Percentiles rank a stretch among this genome's conserved stretches.
These are phyloP conservation scores for Cyclotella atomus DNA, from an alignment of 108 stramenopile genomes.

Conservation along the genomic window DNA sequence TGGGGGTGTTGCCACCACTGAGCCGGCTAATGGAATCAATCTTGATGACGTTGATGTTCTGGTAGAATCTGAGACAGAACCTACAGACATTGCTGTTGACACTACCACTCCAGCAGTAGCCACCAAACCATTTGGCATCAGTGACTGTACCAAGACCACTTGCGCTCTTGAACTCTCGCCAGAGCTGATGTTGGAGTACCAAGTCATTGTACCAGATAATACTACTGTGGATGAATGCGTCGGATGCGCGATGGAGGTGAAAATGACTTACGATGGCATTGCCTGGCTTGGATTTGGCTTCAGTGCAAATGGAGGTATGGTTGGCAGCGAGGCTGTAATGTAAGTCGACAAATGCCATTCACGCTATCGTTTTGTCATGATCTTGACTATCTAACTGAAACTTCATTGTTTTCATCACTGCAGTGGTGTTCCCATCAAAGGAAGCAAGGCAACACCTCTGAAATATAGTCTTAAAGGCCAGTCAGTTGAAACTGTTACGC, in stretches of 20 bases:
- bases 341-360: conserved; percentile 3
- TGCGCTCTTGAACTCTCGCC: neutral
- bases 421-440: conserved; percentile 39
- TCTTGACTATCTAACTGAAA: neutral
- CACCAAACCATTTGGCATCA: neutral
- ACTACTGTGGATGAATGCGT: conserved; percentile 8
- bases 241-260: conserved; percentile 5
- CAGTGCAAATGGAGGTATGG: conserved; percentile 45
- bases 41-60: neutral
- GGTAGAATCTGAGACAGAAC: neutral
- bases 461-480: conserved; percentile 54
- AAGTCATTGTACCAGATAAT: neutral
- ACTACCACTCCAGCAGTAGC: neutral
- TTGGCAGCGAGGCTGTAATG: conserved; percentile 61
- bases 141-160: neutral
- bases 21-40: neutral
- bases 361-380: neutral
- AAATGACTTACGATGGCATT: conserved; percentile 16
- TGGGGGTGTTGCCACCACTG: no score
- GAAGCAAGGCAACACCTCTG: conserved; percentile 2
- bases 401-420: neutral
- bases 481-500: conserved; percentile 23
- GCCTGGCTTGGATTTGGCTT: conserved; percentile 58
- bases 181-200: conserved; percentile 2
- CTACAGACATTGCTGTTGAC: neutral